Base-by-base conservation (phyloP, 352 stramenopile genomes). In the Thraustochytrium striatum region DNA sequence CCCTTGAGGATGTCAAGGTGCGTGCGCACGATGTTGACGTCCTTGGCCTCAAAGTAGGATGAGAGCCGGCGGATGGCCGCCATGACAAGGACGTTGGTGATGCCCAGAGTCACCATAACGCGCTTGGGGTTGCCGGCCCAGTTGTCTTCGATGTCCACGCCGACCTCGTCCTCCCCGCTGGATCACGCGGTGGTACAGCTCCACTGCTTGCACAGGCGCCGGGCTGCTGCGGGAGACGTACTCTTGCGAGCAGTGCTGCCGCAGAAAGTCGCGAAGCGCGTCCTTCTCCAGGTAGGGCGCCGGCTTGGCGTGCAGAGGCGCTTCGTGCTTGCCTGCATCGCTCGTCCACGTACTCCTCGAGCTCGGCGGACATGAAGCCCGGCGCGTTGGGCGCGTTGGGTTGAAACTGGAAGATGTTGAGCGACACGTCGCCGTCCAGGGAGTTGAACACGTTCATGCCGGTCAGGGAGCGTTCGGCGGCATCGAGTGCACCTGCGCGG, bases 11-110 rank as follows among this genome's bases (percentile, higher is more conserved):
- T 90, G 81, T 99, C 94, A 68, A 99, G 85, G 83, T 98, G 94
- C 25, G 94, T 93, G 52, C 93, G 90, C 33, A 94, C 85, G 25
- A 98, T 93, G 85, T 98, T 96, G 81, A 98, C 89, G 81, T 94
- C 87, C 86, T 95, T 95, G 30, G 96, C 83, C 72, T 89, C 95
- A 11, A 98, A 86, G 81, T 94, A 94, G 2, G 87, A 92, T 44
- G 88, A 88, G 3, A 89, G 86, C 78, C 91, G 92, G 70, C 92
- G 88, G 73, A 93, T 91, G 59, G 87, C 85, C 69, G 86, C 87
- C 84, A 92, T 93, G 75, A 88, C 86, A 32, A 94, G 86, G 72
- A 94, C 89, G 69, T 94, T 94, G 32, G 89, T 85, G 2, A 87
- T 86, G 0, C 88, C 89, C 62, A 94, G 87, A 25, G 89, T 93